phyloP scores from a whole-genome alignment of 176 grass and related monocot species.

The Paspalum notatum region DNA sequence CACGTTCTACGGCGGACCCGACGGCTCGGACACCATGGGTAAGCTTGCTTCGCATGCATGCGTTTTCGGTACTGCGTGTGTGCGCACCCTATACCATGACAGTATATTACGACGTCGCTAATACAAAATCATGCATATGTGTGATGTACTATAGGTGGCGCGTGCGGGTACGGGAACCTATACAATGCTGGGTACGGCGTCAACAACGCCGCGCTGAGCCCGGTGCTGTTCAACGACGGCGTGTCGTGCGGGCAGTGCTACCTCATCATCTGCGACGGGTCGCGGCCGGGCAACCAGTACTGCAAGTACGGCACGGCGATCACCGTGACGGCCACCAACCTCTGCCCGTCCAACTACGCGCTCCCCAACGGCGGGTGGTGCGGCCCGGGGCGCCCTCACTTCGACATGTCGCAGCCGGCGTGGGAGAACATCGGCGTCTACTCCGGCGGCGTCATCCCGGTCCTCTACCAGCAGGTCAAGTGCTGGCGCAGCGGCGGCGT shows the following conservation, averaged over 20 bases:
- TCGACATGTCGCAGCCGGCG: conserved; percentile 80
- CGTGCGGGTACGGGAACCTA: conserved; percentile 67
- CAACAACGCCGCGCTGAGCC: conserved; percentile 56
- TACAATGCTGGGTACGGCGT: conserved; percentile 62
- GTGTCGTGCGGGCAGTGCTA: conserved; percentile 71
- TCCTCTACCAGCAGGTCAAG: conserved; percentile 53
- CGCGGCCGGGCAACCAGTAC: neutral
- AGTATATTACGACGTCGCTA: too few species aligned
- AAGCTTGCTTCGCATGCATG: neutral
- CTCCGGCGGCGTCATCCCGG: conserved; percentile 54
- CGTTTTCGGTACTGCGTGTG: too few species aligned
- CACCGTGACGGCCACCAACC: conserved; percentile 58
- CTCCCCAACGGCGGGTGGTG: conserved; percentile 67
- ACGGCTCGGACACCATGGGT: conserved; percentile 58
- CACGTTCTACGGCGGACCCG: conserved; percentile 52
- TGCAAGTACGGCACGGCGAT: conserved; percentile 23
- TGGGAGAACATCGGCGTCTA: conserved; percentile 51
- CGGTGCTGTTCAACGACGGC: conserved; percentile 50
- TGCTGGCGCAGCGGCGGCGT: conserved; percentile 58
- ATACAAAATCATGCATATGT: neutral
- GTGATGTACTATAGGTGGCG: conserved; percentile 11
- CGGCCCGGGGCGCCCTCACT: conserved; percentile 52
- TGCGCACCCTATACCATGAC: too few species aligned
- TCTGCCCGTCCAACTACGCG: conserved; percentile 61
- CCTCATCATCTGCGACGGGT: conserved; percentile 36